Evolutionary conservation across 139 green algal genomes (phyloP), one percentile per base, ranked within the genome.

Genomic region (Coelastrella sp.): DNA sequence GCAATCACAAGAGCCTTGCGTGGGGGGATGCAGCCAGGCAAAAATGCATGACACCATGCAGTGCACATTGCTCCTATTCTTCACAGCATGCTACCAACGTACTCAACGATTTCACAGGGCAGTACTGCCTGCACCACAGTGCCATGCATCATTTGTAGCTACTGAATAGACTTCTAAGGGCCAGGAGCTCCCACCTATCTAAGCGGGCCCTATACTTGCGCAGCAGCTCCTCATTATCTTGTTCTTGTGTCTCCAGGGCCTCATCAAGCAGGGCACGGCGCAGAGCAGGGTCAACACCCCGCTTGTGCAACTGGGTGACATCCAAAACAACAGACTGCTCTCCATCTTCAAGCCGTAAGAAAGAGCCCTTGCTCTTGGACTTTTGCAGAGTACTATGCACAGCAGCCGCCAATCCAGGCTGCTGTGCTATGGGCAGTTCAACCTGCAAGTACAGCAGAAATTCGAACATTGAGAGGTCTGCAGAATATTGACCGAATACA

Each of bases 221-320:
- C 11, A 83, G 76, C 76, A 71, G 38, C 57, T 83, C 59, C 11
- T 53, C 53, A 48, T 84, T 84, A 60, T 84, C 78, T 43, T 84
- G 78, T 40, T 84, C 78, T 60, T 84, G 30, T 8, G 78, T 84
- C 30, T 72, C 78, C 25, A 84, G 64, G 2, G 78, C 64, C 40
- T 74, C 41, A 60, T 84, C 78, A 30, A 84, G 60, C 78, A 84
- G 60, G 19, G 45, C 60, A 45, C 78, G 60, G n/a, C 78, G 78
- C 25, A 76, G 60, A 30, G 45, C 72, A 66, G 72, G 72, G 48
- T 80, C 72, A 66, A 80, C 72, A 25, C 45, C 48, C 17, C 50
- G 45, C 72, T 53, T 66, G 72, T 80, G 72, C 45, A 80, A 34
- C 43, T 40, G 72, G 11, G 51, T 62, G 4, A 80, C 72, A 48